phyloP scores from a whole-genome alignment of 805 yeast genomes.

The Debaryomyces tyrocola region DNA sequence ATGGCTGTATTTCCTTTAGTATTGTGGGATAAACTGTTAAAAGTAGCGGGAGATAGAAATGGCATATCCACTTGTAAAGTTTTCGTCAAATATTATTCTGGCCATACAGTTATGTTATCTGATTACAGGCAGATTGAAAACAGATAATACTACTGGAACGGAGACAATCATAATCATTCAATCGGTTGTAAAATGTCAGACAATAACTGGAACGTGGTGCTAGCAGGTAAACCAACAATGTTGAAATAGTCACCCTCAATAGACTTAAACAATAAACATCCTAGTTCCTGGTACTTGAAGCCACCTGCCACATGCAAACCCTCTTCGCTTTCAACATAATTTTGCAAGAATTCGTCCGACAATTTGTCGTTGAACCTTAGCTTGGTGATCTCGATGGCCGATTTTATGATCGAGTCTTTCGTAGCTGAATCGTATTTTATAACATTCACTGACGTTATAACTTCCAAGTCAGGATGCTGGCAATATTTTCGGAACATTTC shows the following conservation, averaged over 20 bases:
- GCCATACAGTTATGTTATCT: too few species aligned
- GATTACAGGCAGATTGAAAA: too few species aligned
- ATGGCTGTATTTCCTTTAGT: too few species aligned
- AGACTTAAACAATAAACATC: constrained; percentile 60
- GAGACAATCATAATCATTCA: too few species aligned
- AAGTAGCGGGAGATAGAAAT: too few species aligned
- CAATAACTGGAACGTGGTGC: constrained; percentile 50
- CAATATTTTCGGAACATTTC: constrained; percentile 28
- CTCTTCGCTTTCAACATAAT: constrained; percentile 70
- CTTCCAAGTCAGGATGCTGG: constrained; percentile 20
- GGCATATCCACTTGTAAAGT: too few species aligned
- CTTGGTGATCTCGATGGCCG: constrained; percentile 33
- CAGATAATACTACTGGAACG: too few species aligned
- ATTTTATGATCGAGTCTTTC: not conserved
- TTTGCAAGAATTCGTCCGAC: constrained; percentile 54
- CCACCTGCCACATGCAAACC: constrained; percentile 91
- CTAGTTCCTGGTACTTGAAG: constrained; percentile 75
- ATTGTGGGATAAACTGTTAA: too few species aligned
- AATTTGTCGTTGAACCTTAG: constrained; percentile 46
- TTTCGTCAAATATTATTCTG: too few species aligned
- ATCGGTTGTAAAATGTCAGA: constrained; percentile 4
- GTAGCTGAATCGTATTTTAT: constrained; percentile 13
- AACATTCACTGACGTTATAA: constrained; percentile 35
- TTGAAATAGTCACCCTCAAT: constrained; percentile 83
- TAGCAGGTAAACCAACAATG: constrained; percentile 84